Percentiles rank a stretch among this genome's conserved stretches.
Evolutionary conservation across 1,284 basidiomycete genomes (phyloP).

Genomic region (Rhodotorula sp.): DNA sequence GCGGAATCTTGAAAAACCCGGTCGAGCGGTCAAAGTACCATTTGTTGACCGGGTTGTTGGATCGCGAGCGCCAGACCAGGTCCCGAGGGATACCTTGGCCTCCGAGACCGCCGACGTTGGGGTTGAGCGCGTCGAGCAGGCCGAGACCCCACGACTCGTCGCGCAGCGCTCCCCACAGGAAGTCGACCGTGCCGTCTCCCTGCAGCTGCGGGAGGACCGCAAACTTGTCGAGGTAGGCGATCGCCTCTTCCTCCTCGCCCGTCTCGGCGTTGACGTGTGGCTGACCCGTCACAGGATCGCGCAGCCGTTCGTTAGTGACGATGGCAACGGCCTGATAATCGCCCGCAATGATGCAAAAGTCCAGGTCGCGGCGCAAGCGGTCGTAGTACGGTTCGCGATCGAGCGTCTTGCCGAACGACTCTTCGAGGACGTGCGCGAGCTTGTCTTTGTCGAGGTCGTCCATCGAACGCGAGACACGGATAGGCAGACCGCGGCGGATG

Average conservation of each 20-base stretch:
- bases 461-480: conserved; percentile 69
- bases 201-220: conserved; percentile 91
- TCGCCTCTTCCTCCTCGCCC: conserved; percentile 49
- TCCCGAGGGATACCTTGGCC: conserved; percentile 88
- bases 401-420: conserved; percentile 75
- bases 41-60: conserved; percentile 94
- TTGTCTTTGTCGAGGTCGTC: conserved; percentile 71
- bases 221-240: conserved; percentile 98
- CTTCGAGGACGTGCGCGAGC: conserved; percentile 77
- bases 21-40: conserved; percentile 98
- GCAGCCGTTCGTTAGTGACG: conserved; percentile 74
- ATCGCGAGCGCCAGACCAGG: conserved; percentile 89
- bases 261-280: conserved; percentile 40
- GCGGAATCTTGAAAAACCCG: conserved; percentile 73
- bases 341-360: conserved; percentile 92
- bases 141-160: conserved; percentile 98
- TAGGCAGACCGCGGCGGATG: conserved; percentile 80
- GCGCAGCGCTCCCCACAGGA: conserved; percentile 96
- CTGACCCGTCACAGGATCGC: background rate
- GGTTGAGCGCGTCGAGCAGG: conserved; percentile 88
- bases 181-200: conserved; percentile 98
- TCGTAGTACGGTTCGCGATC: conserved; percentile 73
- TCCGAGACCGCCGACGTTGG: conserved; percentile 80
- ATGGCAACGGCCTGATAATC: conserved; percentile 95
- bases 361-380: conserved; percentile 71